A percentile compares a stretch with the other conserved stretches of the same genome.
These are phyloP conservation scores for Kodamaea plutei DNA, from an alignment of 1,139 yeast species.

Conservation along the genomic window DNA sequence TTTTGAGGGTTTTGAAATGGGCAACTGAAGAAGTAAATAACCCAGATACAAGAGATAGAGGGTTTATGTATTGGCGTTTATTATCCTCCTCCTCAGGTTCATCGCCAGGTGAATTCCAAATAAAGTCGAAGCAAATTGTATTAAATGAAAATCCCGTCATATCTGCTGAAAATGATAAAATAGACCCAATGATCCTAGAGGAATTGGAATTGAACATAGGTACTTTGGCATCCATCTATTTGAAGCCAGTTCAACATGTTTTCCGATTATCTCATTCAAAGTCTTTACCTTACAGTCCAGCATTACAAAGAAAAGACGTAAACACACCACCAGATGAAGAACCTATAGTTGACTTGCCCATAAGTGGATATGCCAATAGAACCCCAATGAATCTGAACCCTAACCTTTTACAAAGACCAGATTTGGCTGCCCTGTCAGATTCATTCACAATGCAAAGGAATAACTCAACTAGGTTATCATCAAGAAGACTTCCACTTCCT, in stretches of 20 bases:
- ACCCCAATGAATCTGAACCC: too few relatives aligned
- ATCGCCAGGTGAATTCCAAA: conserved; percentile 29
- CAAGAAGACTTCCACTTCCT: conserved; percentile 9
- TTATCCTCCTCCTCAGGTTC: conserved; percentile 45
- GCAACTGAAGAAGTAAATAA: conserved; percentile 72
- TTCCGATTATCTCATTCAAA: conserved; percentile 64
- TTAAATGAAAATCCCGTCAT: conserved; percentile 61
- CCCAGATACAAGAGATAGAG: conserved; percentile 86
- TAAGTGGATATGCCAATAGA: too few relatives aligned
- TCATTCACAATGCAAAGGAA: conserved; percentile 8
- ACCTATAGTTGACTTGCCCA: conserved; percentile 1
- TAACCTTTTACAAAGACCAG: conserved; percentile 3
- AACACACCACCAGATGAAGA: conserved; percentile 2
- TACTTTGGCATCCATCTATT: conserved; percentile 73
- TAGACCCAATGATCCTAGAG: conserved; percentile 68
- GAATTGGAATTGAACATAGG: conserved; percentile 84
- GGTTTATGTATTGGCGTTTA: conserved; percentile 81
- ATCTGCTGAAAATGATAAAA: conserved; percentile 61
- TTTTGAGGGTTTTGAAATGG: conserved; percentile 57
- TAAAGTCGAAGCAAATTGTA: conserved; percentile 51
- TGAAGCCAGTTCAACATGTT: conserved; percentile 77
- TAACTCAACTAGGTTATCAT: conserved; percentile 10
- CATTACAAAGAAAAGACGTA: conserved; percentile 36
- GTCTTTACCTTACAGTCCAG: conserved; percentile 57
- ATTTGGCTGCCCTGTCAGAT: conserved; percentile 5